Evolutionary conservation across 805 yeast genomes (phyloP).

Genomic region (Starmerella etchellsii): DNA sequence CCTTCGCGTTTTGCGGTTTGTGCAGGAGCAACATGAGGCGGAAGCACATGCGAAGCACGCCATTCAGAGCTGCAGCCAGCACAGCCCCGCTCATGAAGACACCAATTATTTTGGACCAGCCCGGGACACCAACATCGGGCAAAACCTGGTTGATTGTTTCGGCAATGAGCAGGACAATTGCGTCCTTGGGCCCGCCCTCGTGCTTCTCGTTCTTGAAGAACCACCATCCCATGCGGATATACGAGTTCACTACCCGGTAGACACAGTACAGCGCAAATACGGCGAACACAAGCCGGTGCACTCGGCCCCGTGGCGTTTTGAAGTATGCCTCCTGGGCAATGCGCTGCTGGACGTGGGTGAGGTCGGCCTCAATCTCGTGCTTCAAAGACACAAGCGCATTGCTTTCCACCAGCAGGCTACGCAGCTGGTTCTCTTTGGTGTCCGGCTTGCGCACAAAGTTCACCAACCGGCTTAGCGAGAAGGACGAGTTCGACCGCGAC

Average conservation of each 20-base stretch:
- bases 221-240: conserved; percentile 22
- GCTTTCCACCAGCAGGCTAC: conserved; percentile 22
- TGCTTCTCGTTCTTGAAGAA: conserved; percentile 8
- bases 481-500: not conserved
- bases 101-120: conserved; percentile 31
- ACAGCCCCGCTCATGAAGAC: conserved; percentile 30
- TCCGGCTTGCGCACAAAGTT: conserved; percentile 11
- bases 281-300: conserved; percentile 21
- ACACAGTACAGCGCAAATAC: conserved; percentile 31
- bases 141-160: conserved; percentile 7
- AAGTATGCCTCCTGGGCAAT: conserved; percentile 21
- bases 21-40: conserved; percentile 14
- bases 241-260: conserved; percentile 29
- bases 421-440: conserved; percentile 10
- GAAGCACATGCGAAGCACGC: conserved; percentile 23
- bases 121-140: conserved; percentile 23
- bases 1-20: not conserved
- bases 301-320: conserved; percentile 26
- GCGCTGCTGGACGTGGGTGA: conserved; percentile 19
- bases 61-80: conserved; percentile 28
- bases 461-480: conserved; percentile 12
- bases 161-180: conserved; percentile 19
- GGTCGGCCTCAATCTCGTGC: conserved; percentile 26
- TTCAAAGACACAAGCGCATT: conserved; percentile 26
- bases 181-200: conserved; percentile 21